phyloP scores from a whole-genome alignment of 1,284 basidiomycete genomes.

The Neolentinus lepideus region DNA sequence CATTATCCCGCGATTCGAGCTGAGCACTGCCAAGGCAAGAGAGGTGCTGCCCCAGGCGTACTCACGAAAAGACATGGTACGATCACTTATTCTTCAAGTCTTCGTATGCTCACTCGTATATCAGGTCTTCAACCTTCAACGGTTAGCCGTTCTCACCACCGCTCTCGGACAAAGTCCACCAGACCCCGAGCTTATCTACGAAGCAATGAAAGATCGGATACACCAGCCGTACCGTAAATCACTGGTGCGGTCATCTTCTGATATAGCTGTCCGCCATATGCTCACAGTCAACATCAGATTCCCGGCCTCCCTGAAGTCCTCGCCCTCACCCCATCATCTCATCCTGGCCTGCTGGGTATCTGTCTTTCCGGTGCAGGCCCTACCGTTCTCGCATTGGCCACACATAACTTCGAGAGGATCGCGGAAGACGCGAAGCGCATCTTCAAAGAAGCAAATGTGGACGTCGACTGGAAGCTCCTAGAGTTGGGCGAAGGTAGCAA shows the following conservation, averaged over 20 bases:
- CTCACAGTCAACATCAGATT: constrained; percentile 48
- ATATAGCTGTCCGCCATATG: constrained; percentile 2
- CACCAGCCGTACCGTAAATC: constrained; percentile 95
- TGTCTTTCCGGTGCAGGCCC: constrained; percentile 98
- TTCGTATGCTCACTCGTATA: constrained; percentile 1
- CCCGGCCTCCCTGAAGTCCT: constrained; percentile 92
- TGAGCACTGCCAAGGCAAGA: constrained; percentile 93
- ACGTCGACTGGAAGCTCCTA: constrained; percentile 79
- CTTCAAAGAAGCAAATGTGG: constrained; percentile 65
- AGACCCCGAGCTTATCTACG: constrained; percentile 92
- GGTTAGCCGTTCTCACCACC: constrained; percentile 95
- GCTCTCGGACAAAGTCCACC: constrained; percentile 89
- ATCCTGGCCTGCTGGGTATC: constrained; percentile 93
- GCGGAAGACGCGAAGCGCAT: constrained; percentile 75
- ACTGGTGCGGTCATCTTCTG: constrained; percentile 45
- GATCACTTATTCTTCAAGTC: constrained; percentile 23
- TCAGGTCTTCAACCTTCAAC: constrained; percentile 96
- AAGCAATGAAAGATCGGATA: constrained; percentile 98
- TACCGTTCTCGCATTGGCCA: constrained; percentile 96
- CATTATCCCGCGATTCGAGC: constrained; percentile 93
- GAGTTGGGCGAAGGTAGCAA: constrained; percentile 51
- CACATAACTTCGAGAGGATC: constrained; percentile 74
- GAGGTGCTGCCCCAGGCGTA: constrained; percentile 83
- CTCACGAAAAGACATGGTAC: constrained; percentile 85
- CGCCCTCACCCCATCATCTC: constrained; percentile 82